phyloP scores from a whole-genome alignment of 441 rosid genomes.

The Francoa sonchifolia region DNA sequence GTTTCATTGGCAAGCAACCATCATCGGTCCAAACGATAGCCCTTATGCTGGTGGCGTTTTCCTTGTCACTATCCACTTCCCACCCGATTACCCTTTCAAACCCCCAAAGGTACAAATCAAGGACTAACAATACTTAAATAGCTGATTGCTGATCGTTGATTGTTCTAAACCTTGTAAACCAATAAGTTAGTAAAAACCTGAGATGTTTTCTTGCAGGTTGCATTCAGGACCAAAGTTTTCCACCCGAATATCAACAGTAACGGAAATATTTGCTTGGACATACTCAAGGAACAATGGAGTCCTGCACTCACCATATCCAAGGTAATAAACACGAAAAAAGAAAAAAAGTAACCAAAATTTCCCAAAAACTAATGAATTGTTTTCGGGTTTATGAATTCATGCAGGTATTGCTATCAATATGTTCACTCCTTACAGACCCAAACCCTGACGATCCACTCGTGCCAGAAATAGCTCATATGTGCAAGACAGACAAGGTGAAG shows the following conservation, averaged over 20 bases:
- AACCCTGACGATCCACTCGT: constrained; percentile 63
- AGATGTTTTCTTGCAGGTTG: constrained; percentile 25
- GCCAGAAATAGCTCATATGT: constrained; percentile 61
- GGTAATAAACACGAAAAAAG: constrained; percentile 14
- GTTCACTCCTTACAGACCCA: constrained; percentile 61
- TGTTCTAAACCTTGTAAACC: no score
- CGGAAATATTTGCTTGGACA: constrained; percentile 55
- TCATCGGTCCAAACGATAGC: constrained; percentile 46
- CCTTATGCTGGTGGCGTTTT: constrained; percentile 53
- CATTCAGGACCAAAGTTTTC: constrained; percentile 48
- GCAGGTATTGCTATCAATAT: constrained; percentile 52
- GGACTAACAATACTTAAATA: neutral
- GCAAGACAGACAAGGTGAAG: constrained; percentile 40
- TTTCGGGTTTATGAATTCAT: neutral
- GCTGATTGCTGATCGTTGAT: neutral
- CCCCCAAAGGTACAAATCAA: constrained; percentile 38
- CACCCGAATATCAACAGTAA: constrained; percentile 53
- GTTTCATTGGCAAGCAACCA: constrained; percentile 62
- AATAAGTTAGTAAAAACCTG: no score
- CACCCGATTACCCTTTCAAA: constrained; percentile 54
- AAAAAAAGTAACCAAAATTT: neutral
- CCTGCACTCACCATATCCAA: constrained; percentile 60
- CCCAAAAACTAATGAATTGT: neutral
- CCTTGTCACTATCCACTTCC: constrained; percentile 40
- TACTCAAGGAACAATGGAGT: constrained; percentile 60